Base-by-base conservation (phyloP, 345 rosid genomes). In the Gossypium bickii region DNA sequence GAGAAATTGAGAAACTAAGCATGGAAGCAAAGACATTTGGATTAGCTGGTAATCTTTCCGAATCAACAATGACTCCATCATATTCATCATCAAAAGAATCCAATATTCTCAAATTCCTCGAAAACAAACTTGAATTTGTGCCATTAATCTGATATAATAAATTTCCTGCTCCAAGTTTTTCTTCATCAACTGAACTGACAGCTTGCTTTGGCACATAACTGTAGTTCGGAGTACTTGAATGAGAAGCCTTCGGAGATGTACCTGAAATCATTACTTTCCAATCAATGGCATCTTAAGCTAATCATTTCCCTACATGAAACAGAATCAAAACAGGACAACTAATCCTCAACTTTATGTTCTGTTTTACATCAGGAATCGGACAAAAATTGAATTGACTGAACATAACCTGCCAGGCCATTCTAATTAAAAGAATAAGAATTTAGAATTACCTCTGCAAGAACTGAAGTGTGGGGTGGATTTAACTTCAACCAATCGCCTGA, bases 21-120 rank as follows among this genome's bases (percentile, higher is more conserved):
- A 80, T 67, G 22, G 85, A 82, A 66, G 86, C 80, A 51, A 92
- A 94, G n/a, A 53, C 78, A 15, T 66, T 59, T 2, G 87, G 83
- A 64, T 84, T 81, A 34, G 80, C 51, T 1, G 98, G 97, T 77
- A 92, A 80, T 48, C 83, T 81, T 51, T 75, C 80, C 12, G 91
- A 86, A 83, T 94, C 89, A 78, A 94, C 91, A 22, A 92, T 80
- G 71, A 94, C 84, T 76, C 97, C 98, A 13, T 90, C 97, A 73
- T 94, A 94, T 65, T 85, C 89, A 83, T 94, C 95, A 75, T 90
- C 91, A 77, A 25, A 74, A 64, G 87, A 89, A 71, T 87, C 80
- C 38, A 94, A 91, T 38, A 88, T 34, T 71, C 82, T 74, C 78
- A 44, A 29, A 64, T 83, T 83, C 70, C 82, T 82, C 16, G 78